Evolutionary conservation across 2,329 filamentous ascomycete genomes (phyloP), one percentile per base, ranked within the genome.

Genomic region (Aspergillus glaucus): DNA sequence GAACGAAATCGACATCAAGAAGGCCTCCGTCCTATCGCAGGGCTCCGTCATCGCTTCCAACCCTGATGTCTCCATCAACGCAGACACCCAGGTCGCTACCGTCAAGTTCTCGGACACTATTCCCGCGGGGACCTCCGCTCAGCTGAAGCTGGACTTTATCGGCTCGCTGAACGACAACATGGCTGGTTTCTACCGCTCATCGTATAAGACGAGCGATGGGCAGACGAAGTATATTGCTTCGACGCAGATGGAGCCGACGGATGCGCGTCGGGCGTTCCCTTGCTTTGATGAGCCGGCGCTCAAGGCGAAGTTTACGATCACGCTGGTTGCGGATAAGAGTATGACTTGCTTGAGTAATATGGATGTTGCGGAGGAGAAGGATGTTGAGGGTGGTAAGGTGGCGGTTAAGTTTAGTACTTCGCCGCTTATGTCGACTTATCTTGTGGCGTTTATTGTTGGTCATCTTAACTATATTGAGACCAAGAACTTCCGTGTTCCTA

Each of bases 121-220:
- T 52, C 70, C 81, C 19, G 86, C 86, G 54, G 89, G 87, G 21
- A 79, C 80, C 62, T 91, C 90, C 75, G 88, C 87, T 17, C 84
- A 85, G 71, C 72, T 94, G 53, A 84, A 84, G 63, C 81, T 90
- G 61, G 85, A 80, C 58, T 95, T 94, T 71, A 84, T 81, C 8
- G 90, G 90, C 37, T 79, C 77, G 40, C 75, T 95, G 62, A 95
- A 95, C 69, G 88, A 95, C 68, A 92, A 93, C 73, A 95, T 97
- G 89, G 91, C 91, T 44, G 92, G 92, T 43, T 97, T 97, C 79
- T 97, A 97, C 74, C 84, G 92, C 50, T 95, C 90, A 1, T 94
- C 89, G 6, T 97, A 92, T 78, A 94, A 93, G 76, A 84, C 82
- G 52, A 73, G 81, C 44, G 83, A 93, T 62, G 92, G 92, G 36